Percentiles rank a stretch among this genome's conserved stretches.
Evolutionary conservation across 306 rosid species (phyloP).

Genomic region (Ochetophila trinervis): DNA sequence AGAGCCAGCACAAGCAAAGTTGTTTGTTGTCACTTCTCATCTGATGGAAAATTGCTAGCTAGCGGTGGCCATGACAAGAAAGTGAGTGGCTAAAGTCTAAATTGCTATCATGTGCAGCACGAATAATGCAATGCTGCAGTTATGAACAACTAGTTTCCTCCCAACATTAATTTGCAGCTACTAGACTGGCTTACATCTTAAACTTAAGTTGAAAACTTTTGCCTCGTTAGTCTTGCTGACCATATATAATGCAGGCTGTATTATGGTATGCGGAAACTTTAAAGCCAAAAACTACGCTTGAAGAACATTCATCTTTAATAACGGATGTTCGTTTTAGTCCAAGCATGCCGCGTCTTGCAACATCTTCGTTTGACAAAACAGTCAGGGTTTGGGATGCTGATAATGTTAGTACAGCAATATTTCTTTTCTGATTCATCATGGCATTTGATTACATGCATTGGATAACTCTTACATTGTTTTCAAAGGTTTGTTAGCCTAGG

Average conservation of each 20-base stretch:
- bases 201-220: background rate
- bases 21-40: slow-evolving; percentile 88
- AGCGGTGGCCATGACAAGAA: slow-evolving; percentile 99
- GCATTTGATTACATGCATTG: background rate
- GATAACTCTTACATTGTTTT: too few species aligned
- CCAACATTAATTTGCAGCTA: slow-evolving; percentile 17
- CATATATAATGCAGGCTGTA: slow-evolving; percentile 65
- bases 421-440: background rate
- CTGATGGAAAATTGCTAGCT: slow-evolving; percentile 93
- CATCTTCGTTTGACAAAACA: slow-evolving; percentile 93
- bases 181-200: slow-evolving; percentile 10
- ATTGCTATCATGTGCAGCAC: slow-evolving; percentile 1
- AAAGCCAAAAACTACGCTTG: slow-evolving; percentile 67
- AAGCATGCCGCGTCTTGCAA: slow-evolving; percentile 84
- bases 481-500: too few species aligned
- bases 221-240: slow-evolving; percentile 11
- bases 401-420: slow-evolving; percentile 58
- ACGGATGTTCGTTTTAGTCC: slow-evolving; percentile 98
- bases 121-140: background rate
- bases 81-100: slow-evolving; percentile 38
- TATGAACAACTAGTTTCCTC: slow-evolving; percentile 4
- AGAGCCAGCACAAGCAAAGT: slow-evolving; percentile 86
- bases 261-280: slow-evolving; percentile 81
- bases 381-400: slow-evolving; percentile 99
- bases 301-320: slow-evolving; percentile 77